A percentile compares a stretch with the other conserved stretches of the same genome.
Conservation (phyloP, 1,284 basidiomycete species). For the Wolfiporia cocos region DNA sequence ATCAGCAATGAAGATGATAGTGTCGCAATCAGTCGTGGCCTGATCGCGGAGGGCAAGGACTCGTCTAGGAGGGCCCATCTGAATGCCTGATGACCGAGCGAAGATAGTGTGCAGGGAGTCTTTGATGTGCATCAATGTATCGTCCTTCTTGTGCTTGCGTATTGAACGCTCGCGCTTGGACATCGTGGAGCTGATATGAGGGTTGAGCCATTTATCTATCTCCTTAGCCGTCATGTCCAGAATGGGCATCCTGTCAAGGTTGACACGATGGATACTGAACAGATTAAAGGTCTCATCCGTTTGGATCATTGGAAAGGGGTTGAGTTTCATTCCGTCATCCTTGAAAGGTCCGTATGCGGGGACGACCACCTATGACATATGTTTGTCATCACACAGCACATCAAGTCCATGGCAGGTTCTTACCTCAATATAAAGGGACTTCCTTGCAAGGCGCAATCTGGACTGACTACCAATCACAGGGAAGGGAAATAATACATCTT, state of each 20-base stretch:
- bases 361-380: slow-evolving; percentile 21
- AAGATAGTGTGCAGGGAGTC: slow-evolving; percentile 27
- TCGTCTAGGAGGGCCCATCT: slow-evolving; percentile 5
- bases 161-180: slow-evolving; percentile 25
- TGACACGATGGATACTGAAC: slow-evolving; percentile 37
- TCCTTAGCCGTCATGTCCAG: slow-evolving; percentile 15
- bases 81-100: slow-evolving; percentile 17
- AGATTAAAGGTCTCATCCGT: slow-evolving; percentile 16
- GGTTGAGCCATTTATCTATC: slow-evolving; percentile 23
- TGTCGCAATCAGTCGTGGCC: slow-evolving; percentile 21
- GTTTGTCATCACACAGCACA: slow-evolving; percentile 15
- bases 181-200: slow-evolving; percentile 25
- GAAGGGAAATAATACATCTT: slow-evolving; percentile 29
- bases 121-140: slow-evolving; percentile 27
- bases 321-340: slow-evolving; percentile 20
- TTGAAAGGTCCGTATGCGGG: slow-evolving; percentile 20
- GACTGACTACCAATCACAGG: slow-evolving; percentile 25
- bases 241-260: slow-evolving; percentile 31
- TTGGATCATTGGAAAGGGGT: slow-evolving; percentile 28
- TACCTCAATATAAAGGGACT: slow-evolving; percentile 49
- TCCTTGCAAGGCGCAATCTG: slow-evolving; percentile 42
- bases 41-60: slow-evolving; percentile 28
- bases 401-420: slow-evolving; percentile 8
- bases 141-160: slow-evolving; percentile 11
- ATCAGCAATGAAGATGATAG: slow-evolving; percentile 33